Evolutionary conservation across 139 green algal species (phyloP).

Genomic region (Chlorella sp.): DNA sequence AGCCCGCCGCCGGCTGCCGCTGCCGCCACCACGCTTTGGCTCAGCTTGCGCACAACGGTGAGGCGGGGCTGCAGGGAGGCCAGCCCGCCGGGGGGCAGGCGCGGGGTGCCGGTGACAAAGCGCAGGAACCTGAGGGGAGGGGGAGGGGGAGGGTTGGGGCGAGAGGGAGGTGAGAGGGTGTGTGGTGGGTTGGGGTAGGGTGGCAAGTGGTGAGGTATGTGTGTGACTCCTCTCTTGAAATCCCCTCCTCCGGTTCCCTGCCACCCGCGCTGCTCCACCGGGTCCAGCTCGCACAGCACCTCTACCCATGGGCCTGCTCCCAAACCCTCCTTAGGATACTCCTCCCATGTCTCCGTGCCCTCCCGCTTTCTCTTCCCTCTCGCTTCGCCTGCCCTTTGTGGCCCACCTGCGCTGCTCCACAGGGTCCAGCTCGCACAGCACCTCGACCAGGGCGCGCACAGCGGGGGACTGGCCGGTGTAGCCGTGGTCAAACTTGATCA

Average conservation of each 20-base stretch:
- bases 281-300: background rate
- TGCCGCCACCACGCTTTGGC: background rate
- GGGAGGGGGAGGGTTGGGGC: background rate
- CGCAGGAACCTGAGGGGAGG: constrained; percentile 81
- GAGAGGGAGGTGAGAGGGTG: background rate
- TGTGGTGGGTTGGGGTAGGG: background rate
- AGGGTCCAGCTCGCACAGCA: constrained; percentile 87
- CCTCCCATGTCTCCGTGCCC: background rate
- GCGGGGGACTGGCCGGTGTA: constrained; percentile 52
- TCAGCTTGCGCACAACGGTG: constrained; percentile 97
- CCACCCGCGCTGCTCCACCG: background rate
- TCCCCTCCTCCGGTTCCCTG: background rate
- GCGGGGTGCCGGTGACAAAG: constrained; percentile 96
- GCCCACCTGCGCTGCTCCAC: constrained; percentile 79
- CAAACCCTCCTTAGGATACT: background rate
- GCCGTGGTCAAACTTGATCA: constrained; percentile 98
- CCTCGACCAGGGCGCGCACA: constrained; percentile 80
- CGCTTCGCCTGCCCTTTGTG: background rate
- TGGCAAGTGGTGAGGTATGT: background rate
- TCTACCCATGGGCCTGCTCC: background rate
- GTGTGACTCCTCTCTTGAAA: no score
- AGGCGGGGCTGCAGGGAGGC: constrained; percentile 89
- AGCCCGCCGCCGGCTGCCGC: background rate
- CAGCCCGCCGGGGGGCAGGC: constrained; percentile 93
- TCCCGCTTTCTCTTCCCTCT: background rate